Conservation (phyloP, 73 alveolate genomes). For the Paramecium primaurelia region DNA sequence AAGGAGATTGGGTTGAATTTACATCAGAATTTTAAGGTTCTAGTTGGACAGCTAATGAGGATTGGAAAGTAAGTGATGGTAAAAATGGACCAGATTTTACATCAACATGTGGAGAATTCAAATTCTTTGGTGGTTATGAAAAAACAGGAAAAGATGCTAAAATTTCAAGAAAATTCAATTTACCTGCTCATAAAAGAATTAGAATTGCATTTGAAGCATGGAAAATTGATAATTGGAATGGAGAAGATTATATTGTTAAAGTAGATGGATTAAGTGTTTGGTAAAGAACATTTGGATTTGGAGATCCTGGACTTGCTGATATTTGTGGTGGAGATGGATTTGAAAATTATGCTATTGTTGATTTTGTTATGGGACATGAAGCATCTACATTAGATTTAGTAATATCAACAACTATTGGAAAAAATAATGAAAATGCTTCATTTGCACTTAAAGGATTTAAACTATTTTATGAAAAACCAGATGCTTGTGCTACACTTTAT, state of each 20-base stretch:
- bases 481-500: constrained; percentile 29
- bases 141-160: neutral
- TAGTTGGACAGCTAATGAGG: neutral
- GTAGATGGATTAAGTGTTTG: too few relatives aligned
- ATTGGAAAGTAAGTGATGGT: neutral
- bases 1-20: neutral
- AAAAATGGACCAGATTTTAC: neutral
- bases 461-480: constrained; percentile 3
- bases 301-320: constrained; percentile 5
- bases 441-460: constrained; percentile 4
- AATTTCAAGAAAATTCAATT: neutral
- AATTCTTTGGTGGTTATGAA: constrained; percentile 33
- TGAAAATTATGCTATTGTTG: neutral
- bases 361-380: constrained; percentile 24
- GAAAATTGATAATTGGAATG: constrained; percentile 12
- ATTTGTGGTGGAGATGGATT: constrained; percentile 33
- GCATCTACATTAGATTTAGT: neutral
- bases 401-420: neutral
- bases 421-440: neutral
- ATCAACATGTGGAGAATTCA: neutral
- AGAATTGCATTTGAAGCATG: neutral
- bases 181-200: constrained; percentile 4
- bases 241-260: neutral
- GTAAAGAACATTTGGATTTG: constrained; percentile 7
- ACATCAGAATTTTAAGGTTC: neutral